Conservation (phyloP, 345 rosid species). For the Ceriops tagal region DNA sequence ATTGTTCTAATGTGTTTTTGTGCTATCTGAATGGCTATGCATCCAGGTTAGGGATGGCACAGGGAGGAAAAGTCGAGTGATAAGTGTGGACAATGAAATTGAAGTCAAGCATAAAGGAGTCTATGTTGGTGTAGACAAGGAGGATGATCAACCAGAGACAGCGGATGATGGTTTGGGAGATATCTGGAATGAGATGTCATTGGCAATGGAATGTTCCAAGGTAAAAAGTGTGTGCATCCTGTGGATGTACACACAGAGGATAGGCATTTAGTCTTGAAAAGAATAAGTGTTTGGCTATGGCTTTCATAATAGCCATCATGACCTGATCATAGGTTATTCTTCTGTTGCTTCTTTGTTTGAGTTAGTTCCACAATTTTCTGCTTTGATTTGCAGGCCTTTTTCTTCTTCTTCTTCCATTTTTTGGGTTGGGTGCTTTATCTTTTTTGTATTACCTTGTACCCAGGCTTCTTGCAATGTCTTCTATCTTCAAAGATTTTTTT, state of each 20-base stretch:
- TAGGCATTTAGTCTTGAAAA: not conserved
- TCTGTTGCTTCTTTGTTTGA: too few species aligned
- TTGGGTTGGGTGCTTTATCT: too few species aligned
- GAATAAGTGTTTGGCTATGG: not conserved
- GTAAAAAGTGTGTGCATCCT: constrained; percentile 24
- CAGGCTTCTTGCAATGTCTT: too few species aligned
- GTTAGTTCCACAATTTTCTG: too few species aligned
- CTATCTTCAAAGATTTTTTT: too few species aligned
- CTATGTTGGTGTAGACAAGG: constrained; percentile 60
- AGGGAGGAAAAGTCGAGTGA: constrained; percentile 22
- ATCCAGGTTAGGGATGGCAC: constrained; percentile 22
- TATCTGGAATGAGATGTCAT: constrained; percentile 84
- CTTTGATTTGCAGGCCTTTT: too few species aligned
- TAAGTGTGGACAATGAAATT: constrained; percentile 14
- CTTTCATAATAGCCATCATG: too few species aligned
- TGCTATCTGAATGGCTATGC: constrained; percentile 4
- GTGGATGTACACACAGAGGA: not conserved
- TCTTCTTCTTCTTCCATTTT: too few species aligned
- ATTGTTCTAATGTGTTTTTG: constrained; percentile 4
- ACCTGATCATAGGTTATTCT: too few species aligned
- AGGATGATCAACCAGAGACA: constrained; percentile 30
- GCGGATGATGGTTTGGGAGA: constrained; percentile 71
- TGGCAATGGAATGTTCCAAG: constrained; percentile 68
- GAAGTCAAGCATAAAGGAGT: constrained; percentile 49
- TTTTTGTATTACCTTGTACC: too few species aligned